Percentiles rank a stretch among this genome's conserved stretches.
phyloP scores from a whole-genome alignment of 2,329 filamentous ascomycete genomes.

The Botrytis medusae region DNA sequence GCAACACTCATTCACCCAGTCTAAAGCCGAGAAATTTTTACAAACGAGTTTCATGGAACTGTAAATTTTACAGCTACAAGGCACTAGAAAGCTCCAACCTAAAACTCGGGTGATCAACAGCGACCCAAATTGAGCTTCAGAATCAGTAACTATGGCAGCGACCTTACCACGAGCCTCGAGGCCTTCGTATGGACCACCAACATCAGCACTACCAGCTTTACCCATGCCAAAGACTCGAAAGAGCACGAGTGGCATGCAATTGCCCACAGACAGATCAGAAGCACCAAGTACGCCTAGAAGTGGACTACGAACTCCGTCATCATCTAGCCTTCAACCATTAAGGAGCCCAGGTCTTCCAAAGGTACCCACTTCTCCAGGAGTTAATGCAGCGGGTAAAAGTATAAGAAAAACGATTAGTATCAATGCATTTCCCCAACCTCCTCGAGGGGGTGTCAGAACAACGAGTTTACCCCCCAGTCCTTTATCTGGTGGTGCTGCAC shows the following conservation, averaged over 20 bases:
- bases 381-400: constrained; percentile 63
- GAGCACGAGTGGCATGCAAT: constrained; percentile 53
- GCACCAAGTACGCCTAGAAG: constrained; percentile 52
- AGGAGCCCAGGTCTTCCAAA: constrained; percentile 54
- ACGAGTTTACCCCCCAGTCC: constrained; percentile 64
- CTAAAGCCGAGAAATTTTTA: neutral
- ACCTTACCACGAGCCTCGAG: constrained; percentile 56
- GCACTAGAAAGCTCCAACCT: neutral
- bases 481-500: constrained; percentile 49
- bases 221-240: constrained; percentile 73
- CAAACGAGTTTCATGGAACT: constrained; percentile 17
- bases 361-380: constrained; percentile 54
- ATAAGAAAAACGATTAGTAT: constrained; percentile 90
- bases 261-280: constrained; percentile 37
- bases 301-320: constrained; percentile 59
- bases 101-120: neutral
- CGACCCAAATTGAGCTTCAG: neutral
- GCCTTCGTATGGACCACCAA: constrained; percentile 68
- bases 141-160: constrained; percentile 34
- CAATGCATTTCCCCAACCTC: constrained; percentile 88
- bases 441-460: constrained; percentile 61
- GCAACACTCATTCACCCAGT: neutral
- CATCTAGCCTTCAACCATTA: constrained; percentile 52
- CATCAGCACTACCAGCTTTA: constrained; percentile 69
- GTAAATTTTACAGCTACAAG: constrained; percentile 22